Base-by-base conservation (phyloP, 2,329 filamentous ascomycete species). In the Diaporthe sp. region DNA sequence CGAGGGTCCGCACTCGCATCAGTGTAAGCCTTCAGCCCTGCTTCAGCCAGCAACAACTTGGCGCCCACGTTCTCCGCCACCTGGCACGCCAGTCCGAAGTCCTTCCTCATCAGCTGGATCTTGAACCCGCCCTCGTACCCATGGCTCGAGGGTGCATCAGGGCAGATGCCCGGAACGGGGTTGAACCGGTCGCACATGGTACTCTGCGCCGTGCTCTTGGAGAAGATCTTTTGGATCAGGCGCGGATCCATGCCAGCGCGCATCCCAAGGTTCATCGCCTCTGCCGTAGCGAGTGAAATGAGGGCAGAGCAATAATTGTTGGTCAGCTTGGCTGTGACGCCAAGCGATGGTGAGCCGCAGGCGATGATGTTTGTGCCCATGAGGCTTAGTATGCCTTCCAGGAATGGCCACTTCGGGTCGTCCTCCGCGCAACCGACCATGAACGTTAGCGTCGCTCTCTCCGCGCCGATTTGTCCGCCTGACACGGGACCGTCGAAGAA, bases 181-280 rank as follows among this genome's bases (percentile, higher is more conserved):
- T 81, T 82, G 73, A 80, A 83, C 22, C 77, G 77, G 53, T 84
- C 82, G 67, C 79, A 81, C 19, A 83, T 82, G 10, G 78, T 75
- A 61, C 80, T 82, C 75, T 83, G 81, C 12, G 81, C 81, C 0
- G 81, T 82, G 7, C 81, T 79, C 3, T 79, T 79, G 17, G 74
- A 74, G 57, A 82, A 81, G 4, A 82, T 80, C 0, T 90, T 88
- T 76, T 91, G 88, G 73, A 92, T 83, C 12, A 75, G 69, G 10
- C 74, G 58, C 5, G 74, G 74, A 31, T 75, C 74, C 74, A 75
- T 75, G 0, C 90, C 90, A 8, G 88, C 86, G 1, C 85, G 82
- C 84, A 92, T 92, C 0, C 89, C 90, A 81, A 92, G 89, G 75
- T 91, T 88, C 84, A 92, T 88, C 1, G 89, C 89, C 80, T 92